Evolutionary conservation across 495 filamentous ascomycete genomes (phyloP).

Genomic region (Aspergillus funiculosus): DNA sequence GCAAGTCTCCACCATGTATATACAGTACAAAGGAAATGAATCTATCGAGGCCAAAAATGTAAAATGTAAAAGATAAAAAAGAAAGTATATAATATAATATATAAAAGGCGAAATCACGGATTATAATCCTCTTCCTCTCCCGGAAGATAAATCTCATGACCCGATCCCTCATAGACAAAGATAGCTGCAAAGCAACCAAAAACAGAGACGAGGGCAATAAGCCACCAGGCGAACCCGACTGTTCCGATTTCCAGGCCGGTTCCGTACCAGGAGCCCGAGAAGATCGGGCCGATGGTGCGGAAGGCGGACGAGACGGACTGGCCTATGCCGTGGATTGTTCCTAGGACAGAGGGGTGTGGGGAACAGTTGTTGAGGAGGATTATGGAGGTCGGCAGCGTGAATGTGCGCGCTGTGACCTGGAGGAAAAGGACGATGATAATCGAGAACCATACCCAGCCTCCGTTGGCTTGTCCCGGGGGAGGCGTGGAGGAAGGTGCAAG

Average conservation of each 20-base stretch:
- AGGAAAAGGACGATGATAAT: constrained; percentile 63
- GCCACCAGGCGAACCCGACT: constrained; percentile 77
- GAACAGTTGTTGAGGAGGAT: constrained; percentile 82
- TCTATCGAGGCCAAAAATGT: background rate
- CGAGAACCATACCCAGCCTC: constrained; percentile 58
- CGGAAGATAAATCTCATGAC: constrained; percentile 63
- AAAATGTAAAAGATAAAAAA: background rate
- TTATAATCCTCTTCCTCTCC: constrained; percentile 56
- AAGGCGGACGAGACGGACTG: constrained; percentile 66
- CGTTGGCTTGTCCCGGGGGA: constrained; percentile 59
- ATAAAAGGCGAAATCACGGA: background rate
- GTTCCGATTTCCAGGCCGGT: constrained; percentile 61
- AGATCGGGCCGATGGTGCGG: constrained; percentile 67
- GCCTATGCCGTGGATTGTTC: constrained; percentile 76
- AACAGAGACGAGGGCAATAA: constrained; percentile 56
- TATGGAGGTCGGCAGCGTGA: constrained; percentile 68
- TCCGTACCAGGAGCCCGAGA: constrained; percentile 68
- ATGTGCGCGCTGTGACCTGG: constrained; percentile 74
- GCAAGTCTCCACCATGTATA: constrained; percentile 19
- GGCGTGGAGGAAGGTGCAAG: constrained; percentile 56
- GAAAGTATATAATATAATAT: constrained; percentile 5
- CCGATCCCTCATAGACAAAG: constrained; percentile 67
- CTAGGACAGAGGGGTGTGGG: constrained; percentile 73
- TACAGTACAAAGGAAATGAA: constrained; percentile 14
- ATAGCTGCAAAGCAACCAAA: constrained; percentile 56